Percentiles rank a stretch among this genome's conserved stretches.
Evolutionary conservation across 2,329 filamentous ascomycete species (phyloP).

Genomic region (Alternaria solani): DNA sequence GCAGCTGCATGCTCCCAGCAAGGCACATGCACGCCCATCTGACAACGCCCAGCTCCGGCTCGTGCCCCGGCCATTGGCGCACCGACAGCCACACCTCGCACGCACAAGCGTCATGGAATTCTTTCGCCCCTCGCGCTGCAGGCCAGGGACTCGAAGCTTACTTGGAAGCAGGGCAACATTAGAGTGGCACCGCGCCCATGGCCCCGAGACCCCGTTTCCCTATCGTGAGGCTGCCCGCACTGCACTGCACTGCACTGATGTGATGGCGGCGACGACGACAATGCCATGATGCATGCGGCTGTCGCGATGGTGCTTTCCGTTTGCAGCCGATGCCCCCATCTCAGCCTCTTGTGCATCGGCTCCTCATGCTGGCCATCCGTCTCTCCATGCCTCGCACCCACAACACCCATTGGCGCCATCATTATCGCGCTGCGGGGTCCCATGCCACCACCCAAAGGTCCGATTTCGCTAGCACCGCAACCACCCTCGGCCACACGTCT

Average conservation of each 20-base stretch:
- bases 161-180: slow-evolving; percentile 21
- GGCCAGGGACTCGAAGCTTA: slow-evolving; percentile 12
- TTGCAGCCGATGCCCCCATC: slow-evolving; percentile 38
- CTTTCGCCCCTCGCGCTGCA: slow-evolving; percentile 11
- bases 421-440: slow-evolving; percentile 42
- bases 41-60: slow-evolving; percentile 24
- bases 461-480: slow-evolving; percentile 38
- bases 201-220: too few species aligned
- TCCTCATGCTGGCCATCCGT: slow-evolving; percentile 25
- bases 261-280: background rate
- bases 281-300: background rate
- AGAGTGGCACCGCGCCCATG: background rate
- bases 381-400: slow-evolving; percentile 38
- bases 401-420: slow-evolving; percentile 46
- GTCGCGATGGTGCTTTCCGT: slow-evolving; percentile 28
- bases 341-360: slow-evolving; percentile 15
- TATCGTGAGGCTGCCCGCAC: background rate
- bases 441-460: slow-evolving; percentile 27
- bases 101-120: slow-evolving; percentile 20
- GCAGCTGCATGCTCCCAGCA: slow-evolving; percentile 25
- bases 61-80: slow-evolving; percentile 28
- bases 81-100: slow-evolving; percentile 14
- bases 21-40: slow-evolving; percentile 27
- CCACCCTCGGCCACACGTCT: slow-evolving; percentile 20
- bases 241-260: background rate